Evolutionary conservation across 345 rosid genomes (phyloP).

Genomic region (Gossypium raimondii): DNA sequence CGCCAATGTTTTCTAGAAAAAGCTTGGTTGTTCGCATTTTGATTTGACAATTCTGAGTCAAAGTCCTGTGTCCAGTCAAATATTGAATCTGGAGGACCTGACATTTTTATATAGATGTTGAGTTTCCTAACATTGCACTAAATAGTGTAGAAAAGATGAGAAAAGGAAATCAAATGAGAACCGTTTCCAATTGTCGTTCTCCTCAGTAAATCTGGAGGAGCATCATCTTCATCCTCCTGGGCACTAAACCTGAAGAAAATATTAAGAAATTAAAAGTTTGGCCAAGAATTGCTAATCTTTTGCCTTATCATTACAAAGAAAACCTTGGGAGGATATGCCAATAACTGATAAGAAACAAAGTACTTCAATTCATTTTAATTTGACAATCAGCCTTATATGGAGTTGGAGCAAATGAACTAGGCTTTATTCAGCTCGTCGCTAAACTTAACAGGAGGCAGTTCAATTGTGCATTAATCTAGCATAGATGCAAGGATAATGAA

Average conservation of each 20-base stretch:
- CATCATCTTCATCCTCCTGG: slow-evolving; percentile 84
- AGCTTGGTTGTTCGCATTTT: slow-evolving; percentile 78
- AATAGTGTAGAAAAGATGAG: slow-evolving; percentile 12
- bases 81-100: slow-evolving; percentile 87
- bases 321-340: neutral
- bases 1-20: slow-evolving; percentile 99
- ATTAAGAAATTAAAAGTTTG: neutral
- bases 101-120: slow-evolving; percentile 23
- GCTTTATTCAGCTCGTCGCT: too few relatives aligned
- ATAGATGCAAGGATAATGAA: neutral
- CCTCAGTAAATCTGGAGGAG: slow-evolving; percentile 52
- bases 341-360: neutral
- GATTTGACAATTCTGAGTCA: slow-evolving; percentile 66
- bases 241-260: slow-evolving; percentile 65
- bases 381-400: neutral
- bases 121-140: slow-evolving; percentile 22
- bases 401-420: neutral
- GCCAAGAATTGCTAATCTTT: neutral
- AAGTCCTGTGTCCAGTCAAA: slow-evolving; percentile 88
- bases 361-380: neutral
- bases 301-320: neutral
- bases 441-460: neutral
- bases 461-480: neutral
- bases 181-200: slow-evolving; percentile 98
- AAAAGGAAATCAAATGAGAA: slow-evolving; percentile 26